Conservation (phyloP, 139 green algal species). For the Chlamydomonas incerta region DNA sequence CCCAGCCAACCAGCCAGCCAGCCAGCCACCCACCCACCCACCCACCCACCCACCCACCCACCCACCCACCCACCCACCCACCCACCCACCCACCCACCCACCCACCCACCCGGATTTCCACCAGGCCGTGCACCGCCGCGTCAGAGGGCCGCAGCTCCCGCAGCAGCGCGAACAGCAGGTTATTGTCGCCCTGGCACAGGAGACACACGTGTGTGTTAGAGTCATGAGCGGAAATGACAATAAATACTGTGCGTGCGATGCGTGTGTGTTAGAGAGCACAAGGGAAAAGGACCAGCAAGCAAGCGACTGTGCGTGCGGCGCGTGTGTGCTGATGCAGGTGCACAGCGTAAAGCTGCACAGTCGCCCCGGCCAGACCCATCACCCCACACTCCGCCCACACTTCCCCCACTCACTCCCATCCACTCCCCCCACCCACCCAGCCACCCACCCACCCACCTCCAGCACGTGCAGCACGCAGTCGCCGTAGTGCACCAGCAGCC, state of each 20-base stretch:
- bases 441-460: conserved; percentile 4
- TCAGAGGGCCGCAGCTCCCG: conserved; percentile 6
- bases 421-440: no score
- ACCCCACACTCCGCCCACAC: no score
- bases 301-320: no score
- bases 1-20: no score
- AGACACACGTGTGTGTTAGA: neutral
- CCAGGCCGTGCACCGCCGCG: neutral
- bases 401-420: no score
- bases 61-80: neutral
- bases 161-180: conserved; percentile 37
- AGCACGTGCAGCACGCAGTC: conserved; percentile 17
- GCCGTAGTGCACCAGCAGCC: conserved; percentile 26
- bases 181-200: conserved; percentile 15
- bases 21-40: neutral
- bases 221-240: neutral
- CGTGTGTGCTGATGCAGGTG: no score
- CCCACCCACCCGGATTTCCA: conserved; percentile 5
- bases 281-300: no score
- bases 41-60: neutral
- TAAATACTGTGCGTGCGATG: neutral
- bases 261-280: no score
- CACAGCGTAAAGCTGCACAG: no score
- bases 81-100: neutral
- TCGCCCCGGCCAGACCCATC: no score